Conservation (phyloP, 495 filamentous ascomycete genomes). For the Tuber magnatum region DNA sequence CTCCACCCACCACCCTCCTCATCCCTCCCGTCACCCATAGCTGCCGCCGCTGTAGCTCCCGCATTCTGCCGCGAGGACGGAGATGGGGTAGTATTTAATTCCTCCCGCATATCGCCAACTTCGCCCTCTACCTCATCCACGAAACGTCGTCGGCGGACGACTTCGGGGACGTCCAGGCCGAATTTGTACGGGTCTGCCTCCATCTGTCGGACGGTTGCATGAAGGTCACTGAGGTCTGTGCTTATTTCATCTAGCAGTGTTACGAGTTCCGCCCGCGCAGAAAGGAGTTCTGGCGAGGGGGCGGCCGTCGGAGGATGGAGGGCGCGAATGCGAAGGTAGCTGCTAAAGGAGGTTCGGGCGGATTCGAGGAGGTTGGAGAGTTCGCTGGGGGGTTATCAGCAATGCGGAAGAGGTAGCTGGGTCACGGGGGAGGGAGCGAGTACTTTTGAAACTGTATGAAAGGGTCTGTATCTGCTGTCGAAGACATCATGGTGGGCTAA, state of each 20-base stretch:
- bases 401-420: conserved; percentile 9
- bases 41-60: conserved; percentile 38
- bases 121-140: conserved; percentile 86
- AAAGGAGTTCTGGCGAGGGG: conserved; percentile 72
- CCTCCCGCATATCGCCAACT: conserved; percentile 78
- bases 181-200: conserved; percentile 85
- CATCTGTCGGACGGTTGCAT: conserved; percentile 77
- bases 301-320: conserved; percentile 56
- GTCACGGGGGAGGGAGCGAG: conserved; percentile 30
- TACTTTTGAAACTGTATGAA: conserved; percentile 92
- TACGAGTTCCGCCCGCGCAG: conserved; percentile 77
- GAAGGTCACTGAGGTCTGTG: conserved; percentile 81
- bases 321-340: conserved; percentile 91
- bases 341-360: conserved; percentile 79
- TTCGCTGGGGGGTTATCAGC: conserved; percentile 53
- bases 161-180: conserved; percentile 77
- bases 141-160: conserved; percentile 67
- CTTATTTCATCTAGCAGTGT: conserved; percentile 64
- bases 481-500: conserved; percentile 57
- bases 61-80: conserved; percentile 8
- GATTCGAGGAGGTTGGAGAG: conserved; percentile 71
- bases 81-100: conserved; percentile 51
- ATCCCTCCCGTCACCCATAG: conserved; percentile 41
- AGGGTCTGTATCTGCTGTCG: conserved; percentile 69
- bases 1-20: conserved; percentile 51